Base-by-base conservation (phyloP, 2,329 filamentous ascomycete species). In the Fusarium oligoseptatum region DNA sequence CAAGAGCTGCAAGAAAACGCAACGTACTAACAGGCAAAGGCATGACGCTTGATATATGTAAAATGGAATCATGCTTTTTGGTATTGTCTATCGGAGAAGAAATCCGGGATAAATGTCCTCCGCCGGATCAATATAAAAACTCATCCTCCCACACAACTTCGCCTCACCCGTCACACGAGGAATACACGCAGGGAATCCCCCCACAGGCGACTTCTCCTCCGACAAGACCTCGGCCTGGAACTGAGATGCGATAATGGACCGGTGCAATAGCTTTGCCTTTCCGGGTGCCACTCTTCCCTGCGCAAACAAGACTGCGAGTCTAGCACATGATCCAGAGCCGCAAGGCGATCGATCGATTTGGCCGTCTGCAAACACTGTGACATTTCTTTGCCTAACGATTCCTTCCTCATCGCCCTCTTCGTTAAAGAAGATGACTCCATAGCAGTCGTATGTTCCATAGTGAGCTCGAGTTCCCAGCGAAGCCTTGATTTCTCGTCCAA, bases 301-400 rank as follows among this genome's bases (percentile, higher is more conserved):
- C 0, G 74, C 64, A 1, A 71, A 10, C 20, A 76, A 57, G 0
- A 71, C 64, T 1, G 78, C 76, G 3, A 77, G 39, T 24, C 78
- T 62, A 10, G 78, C 69, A 36, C 67, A 68, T 22, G 78, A 77
- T 6, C 78, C 78, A 5, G 78, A 79, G 8, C 78, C 78, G 32
- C 77, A 79, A 0, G 78, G 78, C 1, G 78, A 79, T 4, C 76
- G 77, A 22, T 80, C 78, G 4, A 79, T 75, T 11, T 80, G 77
- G 0, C 78, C 78, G 29, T 80, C 77, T 2, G 78, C 78, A 60
- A 79, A 80, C 15, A 79, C 58, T 1, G 74, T 76, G 6, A 79
- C 72, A 10, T 79, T 79, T 5, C 64, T 65, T 17, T 80, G 77
- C 3, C 24, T 36, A 2, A 68, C 17, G 0, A 66, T 34, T 37